Percentiles rank a stretch among this genome's conserved stretches.
Conservation (phyloP, 768 basidiomycete species). For the Tremella mesenterica region DNA sequence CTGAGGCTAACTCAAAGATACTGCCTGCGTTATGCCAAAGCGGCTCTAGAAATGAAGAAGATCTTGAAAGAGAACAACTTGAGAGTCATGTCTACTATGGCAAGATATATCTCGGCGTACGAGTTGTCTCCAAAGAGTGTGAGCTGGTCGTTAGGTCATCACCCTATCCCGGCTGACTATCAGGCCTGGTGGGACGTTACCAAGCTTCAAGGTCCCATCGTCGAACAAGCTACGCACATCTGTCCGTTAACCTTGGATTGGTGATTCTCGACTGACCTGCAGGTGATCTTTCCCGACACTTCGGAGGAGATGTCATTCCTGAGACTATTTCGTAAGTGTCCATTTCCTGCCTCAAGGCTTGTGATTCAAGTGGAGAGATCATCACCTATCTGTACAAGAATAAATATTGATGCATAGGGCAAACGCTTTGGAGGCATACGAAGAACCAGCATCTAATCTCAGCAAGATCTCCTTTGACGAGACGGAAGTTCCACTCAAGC, state of each 20-base stretch:
- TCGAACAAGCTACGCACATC: slow-evolving; percentile 67
- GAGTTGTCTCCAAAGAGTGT: slow-evolving; percentile 31
- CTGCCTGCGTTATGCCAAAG: slow-evolving; percentile 85
- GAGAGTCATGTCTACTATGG: slow-evolving; percentile 53
- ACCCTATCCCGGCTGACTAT: slow-evolving; percentile 10
- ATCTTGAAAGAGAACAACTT: slow-evolving; percentile 88
- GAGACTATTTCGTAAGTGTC: slow-evolving; percentile 50
- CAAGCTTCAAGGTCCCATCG: slow-evolving; percentile 38
- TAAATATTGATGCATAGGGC: slow-evolving; percentile 46
- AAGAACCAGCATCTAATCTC: slow-evolving; percentile 85
- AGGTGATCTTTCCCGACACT: slow-evolving; percentile 74
- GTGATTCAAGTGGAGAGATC: not conserved
- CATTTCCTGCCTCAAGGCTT: not conserved
- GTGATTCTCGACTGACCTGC: not conserved
- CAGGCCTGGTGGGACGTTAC: slow-evolving; percentile 42
- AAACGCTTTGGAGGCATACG: slow-evolving; percentile 83
- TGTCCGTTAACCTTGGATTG: slow-evolving; percentile 49
- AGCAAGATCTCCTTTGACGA: slow-evolving; percentile 69
- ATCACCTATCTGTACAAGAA: too few species aligned
- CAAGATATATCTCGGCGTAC: slow-evolving; percentile 27
- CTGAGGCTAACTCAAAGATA: slow-evolving; percentile 45
- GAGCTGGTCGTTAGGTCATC: not conserved
- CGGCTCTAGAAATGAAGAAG: slow-evolving; percentile 87
- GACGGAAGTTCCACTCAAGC: too few species aligned
- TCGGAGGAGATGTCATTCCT: slow-evolving; percentile 87